Percentiles rank a stretch among this genome's conserved stretches.
phyloP scores from a whole-genome alignment of 805 yeast genomes.

The Zygoascus flipseniorum region DNA sequence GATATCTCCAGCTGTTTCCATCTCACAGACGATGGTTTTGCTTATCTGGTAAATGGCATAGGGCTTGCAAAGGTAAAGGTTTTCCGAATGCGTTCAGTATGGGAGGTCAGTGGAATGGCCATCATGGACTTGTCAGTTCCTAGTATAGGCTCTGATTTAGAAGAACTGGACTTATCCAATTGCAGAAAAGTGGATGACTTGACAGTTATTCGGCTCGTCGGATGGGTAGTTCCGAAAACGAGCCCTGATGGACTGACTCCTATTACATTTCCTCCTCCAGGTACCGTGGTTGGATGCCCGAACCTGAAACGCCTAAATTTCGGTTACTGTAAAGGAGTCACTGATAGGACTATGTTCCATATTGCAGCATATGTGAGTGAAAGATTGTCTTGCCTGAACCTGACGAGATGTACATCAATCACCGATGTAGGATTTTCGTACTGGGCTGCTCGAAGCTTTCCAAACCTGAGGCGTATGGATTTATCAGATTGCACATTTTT shows the following conservation, averaged over 20 bases:
- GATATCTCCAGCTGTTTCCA: slow-evolving; percentile 70
- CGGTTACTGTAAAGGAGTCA: slow-evolving; percentile 69
- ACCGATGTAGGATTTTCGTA: slow-evolving; percentile 64
- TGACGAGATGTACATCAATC: slow-evolving; percentile 70
- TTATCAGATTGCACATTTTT: slow-evolving; percentile 68
- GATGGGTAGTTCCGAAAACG: slow-evolving; percentile 30
- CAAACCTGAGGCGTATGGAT: slow-evolving; percentile 42
- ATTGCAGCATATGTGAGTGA: slow-evolving; percentile 51
- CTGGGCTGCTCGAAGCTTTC: slow-evolving; percentile 53
- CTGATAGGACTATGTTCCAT: slow-evolving; percentile 59
- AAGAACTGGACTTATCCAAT: slow-evolving; percentile 57
- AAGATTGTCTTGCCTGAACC: slow-evolving; percentile 46
- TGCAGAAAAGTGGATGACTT: slow-evolving; percentile 68
- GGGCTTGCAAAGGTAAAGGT: slow-evolving; percentile 55
- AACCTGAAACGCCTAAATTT: slow-evolving; percentile 45
- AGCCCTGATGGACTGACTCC: slow-evolving; percentile 1
- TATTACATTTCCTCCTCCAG: slow-evolving; percentile 1
- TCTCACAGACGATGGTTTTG: slow-evolving; percentile 66
- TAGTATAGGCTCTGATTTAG: slow-evolving; percentile 50
- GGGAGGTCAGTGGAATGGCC: slow-evolving; percentile 77
- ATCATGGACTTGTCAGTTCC: slow-evolving; percentile 69
- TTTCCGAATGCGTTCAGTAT: slow-evolving; percentile 56
- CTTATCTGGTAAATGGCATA: slow-evolving; percentile 59
- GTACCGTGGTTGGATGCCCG: slow-evolving; percentile 45
- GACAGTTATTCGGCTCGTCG: slow-evolving; percentile 61